These are phyloP conservation scores for Pichia thaimueangensis DNA, from an alignment of 805 yeast genomes.

Conservation along the genomic window DNA sequence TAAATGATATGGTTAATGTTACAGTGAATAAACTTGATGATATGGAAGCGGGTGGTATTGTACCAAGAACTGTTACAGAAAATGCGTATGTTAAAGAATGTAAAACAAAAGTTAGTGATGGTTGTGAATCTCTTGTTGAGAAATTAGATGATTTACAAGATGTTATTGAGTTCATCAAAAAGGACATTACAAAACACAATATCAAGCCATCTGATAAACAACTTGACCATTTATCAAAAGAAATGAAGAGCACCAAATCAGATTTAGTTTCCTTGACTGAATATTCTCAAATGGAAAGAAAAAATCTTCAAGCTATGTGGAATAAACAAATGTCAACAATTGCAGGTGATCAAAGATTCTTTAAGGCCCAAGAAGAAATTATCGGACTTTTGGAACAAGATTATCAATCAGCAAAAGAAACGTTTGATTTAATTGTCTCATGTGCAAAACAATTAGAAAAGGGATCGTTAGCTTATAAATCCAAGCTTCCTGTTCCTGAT, in stretches of 20 bases:
- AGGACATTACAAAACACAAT: conserved; percentile 89
- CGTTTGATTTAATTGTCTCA: conserved; percentile 72
- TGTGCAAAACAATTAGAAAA: conserved; percentile 75
- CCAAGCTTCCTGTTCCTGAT: conserved; percentile 34
- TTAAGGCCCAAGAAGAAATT: conserved; percentile 83
- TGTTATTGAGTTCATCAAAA: conserved; percentile 76
- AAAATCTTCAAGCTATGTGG: conserved; percentile 89
- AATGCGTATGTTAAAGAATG: conserved; percentile 66
- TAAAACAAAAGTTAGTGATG: conserved; percentile 63
- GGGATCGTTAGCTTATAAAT: conserved; percentile 35
- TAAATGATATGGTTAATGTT: conserved; percentile 32
- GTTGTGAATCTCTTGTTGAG: conserved; percentile 67
- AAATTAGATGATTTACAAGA: conserved; percentile 90
- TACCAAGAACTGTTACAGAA: conserved; percentile 1
- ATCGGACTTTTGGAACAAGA: conserved; percentile 76
- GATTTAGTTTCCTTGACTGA: conserved; percentile 49
- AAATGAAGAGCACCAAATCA: conserved; percentile 50
- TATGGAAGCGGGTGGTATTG: conserved; percentile 36
- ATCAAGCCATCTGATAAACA: conserved; percentile 75
- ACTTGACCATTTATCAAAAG: conserved; percentile 56
- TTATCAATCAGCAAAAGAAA: conserved; percentile 70
- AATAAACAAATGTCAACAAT: conserved; percentile 84
- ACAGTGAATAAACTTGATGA: conserved; percentile 41
- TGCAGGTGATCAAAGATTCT: conserved; percentile 89
- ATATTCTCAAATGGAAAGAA: conserved; percentile 64